These are phyloP conservation scores for Xerocomus brunneocitrinus DNA, from an alignment of 768 basidiomycete genomes.

Conservation along the genomic window DNA sequence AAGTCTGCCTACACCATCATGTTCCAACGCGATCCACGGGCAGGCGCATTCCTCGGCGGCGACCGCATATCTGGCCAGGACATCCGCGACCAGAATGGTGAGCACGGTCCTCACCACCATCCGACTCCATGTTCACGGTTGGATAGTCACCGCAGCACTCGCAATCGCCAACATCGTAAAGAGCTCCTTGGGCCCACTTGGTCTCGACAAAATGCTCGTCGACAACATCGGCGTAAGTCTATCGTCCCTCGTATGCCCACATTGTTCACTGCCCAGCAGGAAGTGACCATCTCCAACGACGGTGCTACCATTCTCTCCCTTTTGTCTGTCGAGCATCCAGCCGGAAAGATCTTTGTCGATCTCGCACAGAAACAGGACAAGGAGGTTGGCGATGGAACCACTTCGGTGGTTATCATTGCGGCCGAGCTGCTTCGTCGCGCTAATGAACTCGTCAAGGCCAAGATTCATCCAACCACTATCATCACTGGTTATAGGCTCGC, in stretches of 20 bases:
- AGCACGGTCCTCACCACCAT: conserved; percentile 5
- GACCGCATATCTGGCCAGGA: conserved; percentile 93
- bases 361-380: conserved; percentile 99
- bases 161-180: conserved; percentile 97
- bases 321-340: conserved; percentile 92
- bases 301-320: conserved; percentile 97
- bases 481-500: conserved; percentile 98
- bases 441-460: conserved; percentile 96
- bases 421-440: conserved; percentile 95
- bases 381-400: conserved; percentile 98
- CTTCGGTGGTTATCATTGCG: conserved; percentile 95
- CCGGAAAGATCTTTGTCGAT: conserved; percentile 95
- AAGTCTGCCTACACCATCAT: conserved; percentile 34
- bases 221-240: conserved; percentile 89
- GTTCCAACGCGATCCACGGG: conserved; percentile 89
- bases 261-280: conserved; percentile 44
- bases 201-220: conserved; percentile 95
- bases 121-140: background rate
- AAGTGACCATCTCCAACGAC: conserved; percentile 99
- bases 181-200: conserved; percentile 91
- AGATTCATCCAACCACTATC: conserved; percentile 98
- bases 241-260: background rate
- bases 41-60: conserved; percentile 90
- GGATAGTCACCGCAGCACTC: conserved; percentile 85
- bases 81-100: conserved; percentile 95